These are phyloP conservation scores for Digitaria exilis DNA, from an alignment of 202 grass and related monocot species.

Conservation along the genomic window DNA sequence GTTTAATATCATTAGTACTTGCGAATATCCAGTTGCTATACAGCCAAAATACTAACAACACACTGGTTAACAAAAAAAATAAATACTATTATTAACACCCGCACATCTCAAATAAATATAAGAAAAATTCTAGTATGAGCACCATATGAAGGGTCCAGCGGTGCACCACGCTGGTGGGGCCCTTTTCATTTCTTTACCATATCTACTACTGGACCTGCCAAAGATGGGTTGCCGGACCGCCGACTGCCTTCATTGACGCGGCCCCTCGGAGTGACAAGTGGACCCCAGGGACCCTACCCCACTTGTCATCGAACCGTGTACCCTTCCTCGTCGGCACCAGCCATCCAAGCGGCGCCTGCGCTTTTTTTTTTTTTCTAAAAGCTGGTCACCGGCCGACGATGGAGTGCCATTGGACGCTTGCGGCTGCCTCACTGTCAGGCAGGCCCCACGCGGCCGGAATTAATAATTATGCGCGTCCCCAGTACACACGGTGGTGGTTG, in stretches of 20 bases:
- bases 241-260: background rate
- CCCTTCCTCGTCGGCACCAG: background rate
- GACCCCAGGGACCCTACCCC: background rate
- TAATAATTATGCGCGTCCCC: background rate
- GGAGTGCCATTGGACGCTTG: background rate
- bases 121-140: no score
- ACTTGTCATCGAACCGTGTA: background rate
- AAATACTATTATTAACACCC: no score
- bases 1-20: no score
- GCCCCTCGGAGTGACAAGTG: background rate
- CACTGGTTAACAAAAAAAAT: no score
- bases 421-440: background rate
- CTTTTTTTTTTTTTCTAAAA: conserved; percentile 18
- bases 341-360: background rate
- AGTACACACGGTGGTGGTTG: background rate
- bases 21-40: no score
- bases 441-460: background rate
- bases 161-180: background rate
- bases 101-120: no score
- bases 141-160: no score
- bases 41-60: no score
- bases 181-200: background rate
- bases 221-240: background rate
- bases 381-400: background rate
- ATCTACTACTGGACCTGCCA: conserved; percentile 15